These are phyloP conservation scores for Westerdykella aurantiaca DNA, from an alignment of 2,329 filamentous ascomycete species.

Conservation along the genomic window DNA sequence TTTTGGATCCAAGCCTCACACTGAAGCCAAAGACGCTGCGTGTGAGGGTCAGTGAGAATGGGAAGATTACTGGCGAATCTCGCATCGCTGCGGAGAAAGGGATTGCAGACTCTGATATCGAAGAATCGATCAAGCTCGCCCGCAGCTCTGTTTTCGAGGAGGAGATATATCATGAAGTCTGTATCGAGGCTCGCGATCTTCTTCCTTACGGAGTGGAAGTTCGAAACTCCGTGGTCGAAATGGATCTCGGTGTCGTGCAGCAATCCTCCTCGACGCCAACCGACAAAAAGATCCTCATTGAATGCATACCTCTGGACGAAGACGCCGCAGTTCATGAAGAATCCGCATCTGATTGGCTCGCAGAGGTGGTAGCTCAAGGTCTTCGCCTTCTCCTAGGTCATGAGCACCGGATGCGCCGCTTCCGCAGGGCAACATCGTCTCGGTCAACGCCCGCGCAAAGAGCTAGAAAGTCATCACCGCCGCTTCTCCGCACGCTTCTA, in stretches of 20 bases:
- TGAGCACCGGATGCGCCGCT: slow-evolving; percentile 70
- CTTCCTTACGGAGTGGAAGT: slow-evolving; percentile 65
- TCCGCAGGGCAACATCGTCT: slow-evolving; percentile 60
- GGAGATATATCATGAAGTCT: slow-evolving; percentile 86
- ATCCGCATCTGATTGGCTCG: slow-evolving; percentile 43
- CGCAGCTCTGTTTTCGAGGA: slow-evolving; percentile 75
- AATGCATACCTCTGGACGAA: slow-evolving; percentile 60
- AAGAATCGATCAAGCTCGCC: slow-evolving; percentile 65
- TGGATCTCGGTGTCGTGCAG: slow-evolving; percentile 8
- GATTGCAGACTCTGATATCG: slow-evolving; percentile 51
- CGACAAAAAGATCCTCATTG: slow-evolving; percentile 59
- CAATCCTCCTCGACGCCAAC: slow-evolving; percentile 20
- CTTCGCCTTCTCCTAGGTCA: slow-evolving; percentile 73
- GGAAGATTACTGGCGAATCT: slow-evolving; percentile 53
- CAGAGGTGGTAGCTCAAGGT: slow-evolving; percentile 60
- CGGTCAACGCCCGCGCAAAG: slow-evolving; percentile 12
- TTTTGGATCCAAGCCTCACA: slow-evolving; percentile 62
- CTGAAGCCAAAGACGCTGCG: slow-evolving; percentile 56
- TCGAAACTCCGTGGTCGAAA: slow-evolving; percentile 42
- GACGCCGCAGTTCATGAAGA: slow-evolving; percentile 17
- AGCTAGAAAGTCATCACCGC: slow-evolving; percentile 37
- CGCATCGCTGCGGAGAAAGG: slow-evolving; percentile 27
- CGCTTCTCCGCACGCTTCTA: slow-evolving; percentile 56
- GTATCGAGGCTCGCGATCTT: slow-evolving; percentile 70
- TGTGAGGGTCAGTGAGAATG: slow-evolving; percentile 58